A percentile compares a stretch with the other conserved stretches of the same genome.
phyloP scores from a whole-genome alignment of 139 green algal species.

The Trebouxia sp. region DNA sequence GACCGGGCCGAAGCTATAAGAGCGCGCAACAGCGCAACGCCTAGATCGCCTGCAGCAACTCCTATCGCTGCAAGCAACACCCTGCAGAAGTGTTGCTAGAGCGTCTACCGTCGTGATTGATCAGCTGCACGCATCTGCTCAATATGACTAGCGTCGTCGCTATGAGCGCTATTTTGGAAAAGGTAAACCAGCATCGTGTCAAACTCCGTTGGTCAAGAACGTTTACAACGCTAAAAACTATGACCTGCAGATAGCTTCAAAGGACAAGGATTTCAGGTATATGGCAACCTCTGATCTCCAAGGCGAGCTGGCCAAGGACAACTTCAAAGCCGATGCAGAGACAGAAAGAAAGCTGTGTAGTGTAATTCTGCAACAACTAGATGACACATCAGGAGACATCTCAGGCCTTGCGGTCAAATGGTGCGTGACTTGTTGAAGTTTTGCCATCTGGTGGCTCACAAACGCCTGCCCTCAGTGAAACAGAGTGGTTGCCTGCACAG shows the following conservation, averaged over 20 bases:
- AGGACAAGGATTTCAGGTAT: constrained; percentile 71
- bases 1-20: no score
- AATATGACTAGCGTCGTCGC: constrained; percentile 17
- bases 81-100: no score
- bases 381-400: constrained; percentile 89
- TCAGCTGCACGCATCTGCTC: no score
- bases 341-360: constrained; percentile 57
- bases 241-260: constrained; percentile 44
- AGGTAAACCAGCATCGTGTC: not conserved
- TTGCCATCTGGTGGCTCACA: not conserved
- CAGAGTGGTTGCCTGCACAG: constrained; percentile 41
- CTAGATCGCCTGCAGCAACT: no score
- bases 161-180: constrained; percentile 27
- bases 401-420: constrained; percentile 89
- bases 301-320: constrained; percentile 79
- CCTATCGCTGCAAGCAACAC: no score
- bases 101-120: no score
- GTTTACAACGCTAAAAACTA: not conserved
- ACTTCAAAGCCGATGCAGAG: constrained; percentile 70
- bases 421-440: constrained; percentile 40
- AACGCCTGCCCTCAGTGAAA: not conserved
- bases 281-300: constrained; percentile 95
- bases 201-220: not conserved
- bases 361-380: constrained; percentile 81
- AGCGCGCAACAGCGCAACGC: no score